Base-by-base conservation (phyloP, 768 basidiomycete species). In the Trametes meyenii region DNA sequence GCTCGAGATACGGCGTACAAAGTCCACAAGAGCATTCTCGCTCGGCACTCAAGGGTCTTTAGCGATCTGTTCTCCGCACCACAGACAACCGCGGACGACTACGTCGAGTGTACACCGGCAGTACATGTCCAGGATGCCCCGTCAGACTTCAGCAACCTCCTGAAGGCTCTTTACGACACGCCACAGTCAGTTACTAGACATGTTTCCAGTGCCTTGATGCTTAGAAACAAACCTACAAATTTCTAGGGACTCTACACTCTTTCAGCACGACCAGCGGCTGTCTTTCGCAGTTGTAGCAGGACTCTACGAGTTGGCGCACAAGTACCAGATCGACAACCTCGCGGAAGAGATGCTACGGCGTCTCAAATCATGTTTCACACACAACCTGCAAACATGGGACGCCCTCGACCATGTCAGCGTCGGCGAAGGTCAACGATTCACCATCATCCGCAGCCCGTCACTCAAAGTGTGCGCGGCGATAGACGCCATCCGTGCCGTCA, bases 1-100 rank as follows among this genome's bases (percentile, higher is more conserved):
- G 80, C 85, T 1, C 42, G 54, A 13, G 39, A 44, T 0, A 58
- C 42, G 4, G 58, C 48, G 0, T 65, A 67, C 54, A 51, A 58
- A 11, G 62, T 69, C 1, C 64, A 69, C 45, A 55, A 46, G 19
- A 55, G 64, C 33, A 4, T 64, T 17, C 61, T 69, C 2, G 35
- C 62, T 7, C 48, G 50, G 12, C 55, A 60, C n/a, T 69, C 66
- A 3, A 45, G 29, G 10, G 60, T 69, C 0, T 64, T 69, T 36
- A n/a, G 49, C 14, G 62, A 58, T 24, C 17, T 69, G 16, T 58
- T 67, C 38, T 51, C 50, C 3, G 7, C 64, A 12, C 55, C 62
- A 2, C 57, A 60, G 44, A 56, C 66, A 2, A 12, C n/a, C 40
- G 58, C 29, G 11, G n/a, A 40, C n/a, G 48, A 50, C 16, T 14